Conservation (phyloP, 352 stramenopile species). For the Globisporangium canariense region DNA sequence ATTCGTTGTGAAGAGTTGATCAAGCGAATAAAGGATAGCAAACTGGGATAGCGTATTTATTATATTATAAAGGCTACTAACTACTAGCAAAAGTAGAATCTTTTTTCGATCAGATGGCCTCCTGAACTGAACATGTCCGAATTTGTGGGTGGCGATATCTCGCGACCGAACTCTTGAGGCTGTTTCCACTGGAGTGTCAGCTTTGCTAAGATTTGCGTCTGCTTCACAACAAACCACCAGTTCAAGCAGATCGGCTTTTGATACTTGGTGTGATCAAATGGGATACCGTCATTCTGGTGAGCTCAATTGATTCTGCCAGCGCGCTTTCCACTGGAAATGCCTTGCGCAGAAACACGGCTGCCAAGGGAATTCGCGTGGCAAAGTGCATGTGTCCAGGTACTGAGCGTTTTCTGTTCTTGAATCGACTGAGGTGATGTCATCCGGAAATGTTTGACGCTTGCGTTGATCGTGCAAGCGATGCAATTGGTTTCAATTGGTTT, state of each 20-base stretch:
- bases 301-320: not conserved
- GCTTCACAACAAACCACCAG: no score
- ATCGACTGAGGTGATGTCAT: no score
- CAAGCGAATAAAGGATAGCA: not conserved
- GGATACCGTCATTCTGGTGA: not conserved
- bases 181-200: no score
- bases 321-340: not conserved
- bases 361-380: not conserved
- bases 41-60: not conserved
- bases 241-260: no score
- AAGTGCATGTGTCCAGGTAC: not conserved
- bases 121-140: no score
- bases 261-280: not conserved
- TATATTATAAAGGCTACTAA: not conserved
- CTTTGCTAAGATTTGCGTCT: no score
- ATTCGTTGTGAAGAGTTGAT: not conserved
- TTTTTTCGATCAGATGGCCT: no score
- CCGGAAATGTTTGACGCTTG: no score
- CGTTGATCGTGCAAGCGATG: no score
- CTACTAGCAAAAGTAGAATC: no score
- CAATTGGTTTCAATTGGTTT: not conserved
- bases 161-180: no score
- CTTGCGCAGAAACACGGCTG: not conserved
- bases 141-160: no score
- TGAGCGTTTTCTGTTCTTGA: not conserved